Base-by-base conservation (phyloP, 306 rosid genomes). In the Gynostemma pentaphyllum region DNA sequence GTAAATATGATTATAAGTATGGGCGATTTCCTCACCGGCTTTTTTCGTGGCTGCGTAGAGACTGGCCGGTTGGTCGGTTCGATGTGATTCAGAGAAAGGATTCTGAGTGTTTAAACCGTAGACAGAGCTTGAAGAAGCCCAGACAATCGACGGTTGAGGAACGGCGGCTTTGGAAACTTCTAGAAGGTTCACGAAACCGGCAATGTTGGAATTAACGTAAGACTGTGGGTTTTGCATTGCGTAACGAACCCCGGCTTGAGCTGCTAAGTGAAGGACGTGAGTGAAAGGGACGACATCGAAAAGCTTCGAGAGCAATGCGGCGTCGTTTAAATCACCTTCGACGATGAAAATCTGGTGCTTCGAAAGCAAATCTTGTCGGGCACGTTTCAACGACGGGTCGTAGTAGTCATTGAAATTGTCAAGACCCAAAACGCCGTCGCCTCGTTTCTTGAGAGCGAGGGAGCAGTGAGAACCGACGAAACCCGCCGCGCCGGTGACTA, bases 191-290 rank as follows among this genome's bases (percentile, higher is more conserved):
- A 90, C 94, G 69, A 90, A 87, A 1, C 97, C 95, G 0, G 97
- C 97, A 40, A 90, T 85, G 86, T 90, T 90, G 39, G 97, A 85
- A 5, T 61, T 66, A 11, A 90, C 45, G 46, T 90, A 90, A 0
- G 95, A 87, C 37, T 90, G 97, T 0, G 97, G 97, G 36, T 89
- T 89, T 71, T 85, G 80, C 98, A 91, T 91, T 27, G 96, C 98
- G 75, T 91, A 91, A 8, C 96, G 92, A 16, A 91, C 98, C 0
- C 97, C 98, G 0, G 98, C 98, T 45, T 91, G 98, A 0, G 98
- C 96, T 0, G 98, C 98, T 0, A 91, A 56, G 72, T 91, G 98
- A 56, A 91, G 95, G 67, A 91, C 66, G 76, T 91, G 98, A 0
- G 95, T 83, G 68, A 91, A 83, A 0, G 95, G 83, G 2, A 91